phyloP scores from a whole-genome alignment of 2,329 filamentous ascomycete species.

The Didymella segeticola region DNA sequence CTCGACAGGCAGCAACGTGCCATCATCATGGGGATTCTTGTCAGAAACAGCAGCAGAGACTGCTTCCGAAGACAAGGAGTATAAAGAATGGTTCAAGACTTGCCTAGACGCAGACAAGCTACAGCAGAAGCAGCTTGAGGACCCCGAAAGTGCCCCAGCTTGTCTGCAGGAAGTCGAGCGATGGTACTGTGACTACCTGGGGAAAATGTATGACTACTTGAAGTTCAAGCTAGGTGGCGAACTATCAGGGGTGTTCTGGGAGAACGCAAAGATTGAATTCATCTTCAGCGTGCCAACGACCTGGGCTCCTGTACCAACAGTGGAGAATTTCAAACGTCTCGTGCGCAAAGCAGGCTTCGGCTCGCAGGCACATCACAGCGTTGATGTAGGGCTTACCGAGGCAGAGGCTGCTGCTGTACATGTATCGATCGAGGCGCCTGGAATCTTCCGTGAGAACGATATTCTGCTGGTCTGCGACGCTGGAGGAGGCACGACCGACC shows the following conservation, averaged over 20 bases:
- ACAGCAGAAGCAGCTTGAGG: constrained; percentile 51
- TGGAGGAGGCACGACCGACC: constrained; percentile 57
- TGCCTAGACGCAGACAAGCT: neutral
- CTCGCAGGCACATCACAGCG: constrained; percentile 42
- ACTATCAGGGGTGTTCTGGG: constrained; percentile 27
- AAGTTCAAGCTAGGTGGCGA: constrained; percentile 10
- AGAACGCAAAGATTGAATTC: constrained; percentile 57
- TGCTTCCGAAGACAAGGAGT: constrained; percentile 19
- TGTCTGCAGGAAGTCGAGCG: constrained; percentile 36
- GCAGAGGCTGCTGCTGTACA: constrained; percentile 62
- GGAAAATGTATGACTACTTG: neutral
- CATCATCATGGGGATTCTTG: neutral
- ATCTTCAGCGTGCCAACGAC: constrained; percentile 65
- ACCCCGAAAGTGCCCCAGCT: constrained; percentile 53
- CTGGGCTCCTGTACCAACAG: constrained; percentile 58
- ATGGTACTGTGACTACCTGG: neutral
- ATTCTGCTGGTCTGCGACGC: constrained; percentile 59
- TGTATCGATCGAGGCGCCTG: constrained; percentile 37
- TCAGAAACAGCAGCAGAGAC: neutral
- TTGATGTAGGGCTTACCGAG: constrained; percentile 58
- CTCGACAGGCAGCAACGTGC: constrained; percentile 29
- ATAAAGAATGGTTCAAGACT: constrained; percentile 31
- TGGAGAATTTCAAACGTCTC: constrained; percentile 59
- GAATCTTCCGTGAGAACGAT: constrained; percentile 38
- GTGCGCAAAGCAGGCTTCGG: constrained; percentile 60